phyloP scores from a whole-genome alignment of 2,329 filamentous ascomycete genomes.

The Penicillium sp. region DNA sequence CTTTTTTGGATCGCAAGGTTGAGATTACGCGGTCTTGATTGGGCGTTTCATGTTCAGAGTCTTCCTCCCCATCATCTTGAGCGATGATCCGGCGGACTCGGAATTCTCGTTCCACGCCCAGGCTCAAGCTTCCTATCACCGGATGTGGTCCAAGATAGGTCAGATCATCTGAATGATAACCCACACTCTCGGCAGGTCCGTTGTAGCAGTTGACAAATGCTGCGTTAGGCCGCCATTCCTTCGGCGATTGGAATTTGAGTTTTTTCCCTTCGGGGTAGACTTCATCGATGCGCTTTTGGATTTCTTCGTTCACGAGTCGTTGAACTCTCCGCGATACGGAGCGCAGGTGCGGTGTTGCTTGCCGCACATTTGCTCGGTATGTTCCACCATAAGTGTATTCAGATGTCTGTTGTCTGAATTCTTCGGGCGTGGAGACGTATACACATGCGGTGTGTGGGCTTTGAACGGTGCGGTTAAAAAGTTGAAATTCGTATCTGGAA shows the following conservation, averaged over 20 bases:
- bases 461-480: conserved; percentile 85
- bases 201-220: conserved; percentile 95
- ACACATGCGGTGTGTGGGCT: conserved; percentile 84
- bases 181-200: conserved; percentile 79
- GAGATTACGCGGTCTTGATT: conserved; percentile 16
- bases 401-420: conserved; percentile 70
- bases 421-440: conserved; percentile 76
- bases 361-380: conserved; percentile 73
- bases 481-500: conserved; percentile 72
- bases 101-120: conserved; percentile 93
- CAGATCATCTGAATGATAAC: conserved; percentile 89
- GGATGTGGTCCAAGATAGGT: conserved; percentile 90
- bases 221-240: conserved; percentile 80
- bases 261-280: conserved; percentile 73
- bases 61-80: conserved; percentile 53
- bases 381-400: conserved; percentile 88
- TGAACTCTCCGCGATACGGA: conserved; percentile 72
- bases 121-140: conserved; percentile 84
- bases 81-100: conserved; percentile 78
- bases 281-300: conserved; percentile 70
- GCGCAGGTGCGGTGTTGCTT: conserved; percentile 74
- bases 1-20: conserved; percentile 35
- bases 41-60: conserved; percentile 39
- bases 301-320: conserved; percentile 75
- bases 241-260: conserved; percentile 74